A percentile compares a stretch with the other conserved stretches of the same genome.
Conservation (phyloP, 1,284 basidiomycete species). For the Irpex rosettiformis region DNA sequence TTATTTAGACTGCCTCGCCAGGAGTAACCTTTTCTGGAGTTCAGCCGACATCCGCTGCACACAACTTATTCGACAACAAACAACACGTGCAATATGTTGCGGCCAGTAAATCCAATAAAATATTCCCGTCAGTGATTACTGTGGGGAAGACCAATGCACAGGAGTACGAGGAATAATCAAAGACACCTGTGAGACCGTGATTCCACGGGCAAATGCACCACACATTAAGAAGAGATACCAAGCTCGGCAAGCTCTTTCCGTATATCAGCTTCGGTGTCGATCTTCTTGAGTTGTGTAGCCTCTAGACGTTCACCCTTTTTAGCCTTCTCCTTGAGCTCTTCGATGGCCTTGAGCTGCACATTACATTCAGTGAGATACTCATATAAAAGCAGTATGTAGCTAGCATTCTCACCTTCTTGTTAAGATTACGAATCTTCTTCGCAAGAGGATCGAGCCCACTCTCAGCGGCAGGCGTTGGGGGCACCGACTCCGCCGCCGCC, state of each 20-base stretch:
- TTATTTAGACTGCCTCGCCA: not conserved
- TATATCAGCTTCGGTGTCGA: constrained; percentile 84
- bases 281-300: constrained; percentile 93
- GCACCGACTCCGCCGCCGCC: constrained; percentile 36
- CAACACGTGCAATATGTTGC: not conserved
- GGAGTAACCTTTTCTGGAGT: not conserved
- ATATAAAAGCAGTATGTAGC: constrained; percentile 20
- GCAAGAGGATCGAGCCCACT: constrained; percentile 68
- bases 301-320: constrained; percentile 87
- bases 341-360: constrained; percentile 86
- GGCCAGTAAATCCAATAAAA: not conserved
- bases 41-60: not conserved
- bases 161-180: not conserved
- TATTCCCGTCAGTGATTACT: not conserved
- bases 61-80: not conserved
- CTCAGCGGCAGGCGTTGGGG: constrained; percentile 57
- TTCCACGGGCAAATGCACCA: not conserved
- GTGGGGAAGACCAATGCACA: not conserved
- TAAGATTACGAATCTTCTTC: constrained; percentile 92
- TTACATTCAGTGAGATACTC: constrained; percentile 10
- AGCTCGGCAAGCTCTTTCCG: constrained; percentile 69
- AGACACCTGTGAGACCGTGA: not conserved
- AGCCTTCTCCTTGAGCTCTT: constrained; percentile 89
- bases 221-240: constrained; percentile 20
- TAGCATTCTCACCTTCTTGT: constrained; percentile 76